Evolutionary conservation across 2,329 filamentous ascomycete genomes (phyloP).

Genomic region (Coleophoma crateriformis): DNA sequence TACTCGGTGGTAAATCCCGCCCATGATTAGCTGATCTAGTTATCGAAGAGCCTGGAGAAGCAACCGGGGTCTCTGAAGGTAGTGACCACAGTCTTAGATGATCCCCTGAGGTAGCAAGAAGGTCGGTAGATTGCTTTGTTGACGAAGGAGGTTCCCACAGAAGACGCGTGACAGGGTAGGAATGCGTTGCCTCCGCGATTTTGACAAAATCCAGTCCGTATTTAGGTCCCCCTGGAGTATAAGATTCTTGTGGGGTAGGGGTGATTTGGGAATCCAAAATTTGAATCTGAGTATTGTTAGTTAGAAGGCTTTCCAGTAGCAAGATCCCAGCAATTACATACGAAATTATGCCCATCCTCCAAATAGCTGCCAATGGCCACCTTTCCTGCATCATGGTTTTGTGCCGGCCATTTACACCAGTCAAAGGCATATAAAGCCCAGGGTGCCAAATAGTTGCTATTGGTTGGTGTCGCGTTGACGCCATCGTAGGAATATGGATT

Average conservation of each 20-base stretch:
- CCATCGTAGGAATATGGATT: constrained; percentile 58
- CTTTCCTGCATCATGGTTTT: constrained; percentile 78
- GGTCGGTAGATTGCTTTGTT: constrained; percentile 90
- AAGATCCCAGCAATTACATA: constrained; percentile 35
- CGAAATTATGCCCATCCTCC: constrained; percentile 97
- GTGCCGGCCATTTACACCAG: constrained; percentile 97
- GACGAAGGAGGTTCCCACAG: constrained; percentile 94
- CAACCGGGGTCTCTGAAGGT: constrained; percentile 57
- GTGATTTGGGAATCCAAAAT: constrained; percentile 84
- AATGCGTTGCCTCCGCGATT: constrained; percentile 93
- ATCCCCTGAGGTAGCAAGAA: constrained; percentile 91
- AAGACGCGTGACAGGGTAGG: constrained; percentile 92
- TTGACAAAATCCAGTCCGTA: constrained; percentile 86
- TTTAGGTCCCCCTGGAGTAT: constrained; percentile 63
- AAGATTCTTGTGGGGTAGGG: constrained; percentile 63
- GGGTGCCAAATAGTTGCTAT: constrained; percentile 88
- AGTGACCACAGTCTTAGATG: constrained; percentile 92
- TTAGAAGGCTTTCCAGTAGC: neutral
- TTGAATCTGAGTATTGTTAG: constrained; percentile 64
- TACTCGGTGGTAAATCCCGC: constrained; percentile 56
- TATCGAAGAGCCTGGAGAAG: constrained; percentile 58
- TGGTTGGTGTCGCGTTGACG: constrained; percentile 59
- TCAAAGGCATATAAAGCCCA: constrained; percentile 97
- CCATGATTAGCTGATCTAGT: constrained; percentile 57
- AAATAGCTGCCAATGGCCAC: constrained; percentile 93